Base-by-base conservation (phyloP, 805 yeast species). In the Saccharomyces paradoxus region DNA sequence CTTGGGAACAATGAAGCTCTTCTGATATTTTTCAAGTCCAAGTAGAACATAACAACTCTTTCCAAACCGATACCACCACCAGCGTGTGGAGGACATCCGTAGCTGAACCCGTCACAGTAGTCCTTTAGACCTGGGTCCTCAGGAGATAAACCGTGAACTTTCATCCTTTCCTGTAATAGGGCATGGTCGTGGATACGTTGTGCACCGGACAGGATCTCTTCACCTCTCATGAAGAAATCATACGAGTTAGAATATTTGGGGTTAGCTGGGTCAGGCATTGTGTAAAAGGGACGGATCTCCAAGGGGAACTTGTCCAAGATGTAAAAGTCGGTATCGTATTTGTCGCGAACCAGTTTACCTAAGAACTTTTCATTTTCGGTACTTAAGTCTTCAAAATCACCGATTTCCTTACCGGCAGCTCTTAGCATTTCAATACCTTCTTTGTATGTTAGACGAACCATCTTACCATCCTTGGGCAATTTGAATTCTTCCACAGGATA, bases 31-130 rank as follows among this genome's bases (percentile, higher is more conserved):
- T 92, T 92, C 78, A 94, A 81, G 69, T 90, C 99, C 71, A 94
- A 81, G 84, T 81, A 94, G 81, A 94, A 94, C 99, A 94, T 94
- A 59, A 94, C 89, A 37, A 94, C 99, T 78, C 99, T 88, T 77
- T 94, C 99, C 62, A 94, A 77, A 68, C 99, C 99, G 71, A 94
- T 94, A 74, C 99, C 99, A 77, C 99, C 99, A 72, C 99, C 99
- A 37, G 96, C 99, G 68, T 94, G 99, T 50, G 99, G 99, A 60
- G 96, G 86, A 79, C 97, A 92, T 21, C 98, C 99, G 70, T 86
- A 92, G 49, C 81, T 76, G 78, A 94, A 94, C 17, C 97, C 95
- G 59, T 92, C 92, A 56, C 88, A 85, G 75, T 94, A 94, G 70
- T 94, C 98, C 69, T 80, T 80, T 64, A 92, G 76, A 60, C 98